phyloP scores from a whole-genome alignment of 108 stramenopile genomes.

The Conticribra weissflogii region DNA sequence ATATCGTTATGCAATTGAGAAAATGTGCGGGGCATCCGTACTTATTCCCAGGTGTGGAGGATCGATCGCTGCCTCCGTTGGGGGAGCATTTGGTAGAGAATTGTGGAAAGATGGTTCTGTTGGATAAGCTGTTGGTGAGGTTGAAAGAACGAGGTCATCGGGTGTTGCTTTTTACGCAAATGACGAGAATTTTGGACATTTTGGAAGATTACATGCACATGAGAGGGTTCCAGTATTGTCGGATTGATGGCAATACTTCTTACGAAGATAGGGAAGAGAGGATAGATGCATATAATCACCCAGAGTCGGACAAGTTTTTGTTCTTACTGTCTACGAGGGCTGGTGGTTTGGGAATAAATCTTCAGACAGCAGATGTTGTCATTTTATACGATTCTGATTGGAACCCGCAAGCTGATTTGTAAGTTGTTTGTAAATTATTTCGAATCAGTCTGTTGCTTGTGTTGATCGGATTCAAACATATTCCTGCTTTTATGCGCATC shows the following conservation, averaged over 20 bases:
- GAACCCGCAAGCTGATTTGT: slow-evolving; percentile 97
- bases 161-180: slow-evolving; percentile 97
- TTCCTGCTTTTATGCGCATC: neutral
- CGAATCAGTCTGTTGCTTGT: slow-evolving; percentile 2
- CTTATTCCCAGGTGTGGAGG: slow-evolving; percentile 96
- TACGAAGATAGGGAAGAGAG: slow-evolving; percentile 92
- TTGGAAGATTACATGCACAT: slow-evolving; percentile 91
- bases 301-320: slow-evolving; percentile 85
- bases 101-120: slow-evolving; percentile 82
- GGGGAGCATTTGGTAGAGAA: slow-evolving; percentile 90
- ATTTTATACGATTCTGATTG: slow-evolving; percentile 38
- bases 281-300: slow-evolving; percentile 93
- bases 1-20: slow-evolving; percentile 99
- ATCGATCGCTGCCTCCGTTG: slow-evolving; percentile 78
- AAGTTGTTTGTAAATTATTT: neutral
- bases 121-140: slow-evolving; percentile 89
- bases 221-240: slow-evolving; percentile 91
- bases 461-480: too few species aligned
- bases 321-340: slow-evolving; percentile 93
- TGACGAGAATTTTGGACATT: slow-evolving; percentile 95
- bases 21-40: slow-evolving; percentile 99
- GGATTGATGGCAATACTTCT: slow-evolving; percentile 98
- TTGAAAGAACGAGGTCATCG: slow-evolving; percentile 87
- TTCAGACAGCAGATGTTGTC: slow-evolving; percentile 45
- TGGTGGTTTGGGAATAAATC: slow-evolving; percentile 94